Percentiles rank a stretch among this genome's conserved stretches.
phyloP scores from a whole-genome alignment of 192 early-diverging fungal genomes.

The Rhizoclosmatium sp. region DNA sequence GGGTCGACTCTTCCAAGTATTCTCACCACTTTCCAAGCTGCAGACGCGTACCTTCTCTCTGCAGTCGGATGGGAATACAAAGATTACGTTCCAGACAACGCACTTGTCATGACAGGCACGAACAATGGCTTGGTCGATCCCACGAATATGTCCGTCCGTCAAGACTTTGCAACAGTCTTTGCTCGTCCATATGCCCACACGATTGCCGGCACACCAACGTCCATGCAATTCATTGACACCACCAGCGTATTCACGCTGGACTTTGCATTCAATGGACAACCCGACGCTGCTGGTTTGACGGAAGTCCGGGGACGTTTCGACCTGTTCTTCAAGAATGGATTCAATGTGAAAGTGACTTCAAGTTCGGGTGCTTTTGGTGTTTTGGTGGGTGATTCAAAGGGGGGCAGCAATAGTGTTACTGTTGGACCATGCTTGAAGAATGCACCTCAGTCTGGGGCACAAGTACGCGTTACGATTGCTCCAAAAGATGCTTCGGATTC shows the following conservation, averaged over 20 bases:
- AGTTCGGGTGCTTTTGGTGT: background rate
- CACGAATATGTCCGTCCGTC: constrained; percentile 8
- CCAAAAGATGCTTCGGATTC: too few relatives aligned
- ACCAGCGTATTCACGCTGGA: constrained; percentile 1
- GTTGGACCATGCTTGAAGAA: too few relatives aligned
- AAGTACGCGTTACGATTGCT: too few relatives aligned
- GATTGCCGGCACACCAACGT: constrained; percentile 24
- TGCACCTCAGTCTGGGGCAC: too few relatives aligned
- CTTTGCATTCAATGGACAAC: constrained; percentile 14
- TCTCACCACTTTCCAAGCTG: background rate
- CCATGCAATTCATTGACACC: constrained; percentile 16
- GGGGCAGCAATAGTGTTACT: too few relatives aligned
- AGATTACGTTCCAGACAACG: constrained; percentile 18
- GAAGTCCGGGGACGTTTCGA: constrained; percentile 29
- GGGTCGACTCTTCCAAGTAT: constrained; percentile 13
- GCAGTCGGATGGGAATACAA: constrained; percentile 39
- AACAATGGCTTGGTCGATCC: constrained; percentile 37
- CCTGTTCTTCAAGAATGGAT: constrained; percentile 14
- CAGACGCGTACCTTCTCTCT: constrained; percentile 12
- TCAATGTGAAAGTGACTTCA: background rate
- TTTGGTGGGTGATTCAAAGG: too few relatives aligned
- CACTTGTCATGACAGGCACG: background rate
- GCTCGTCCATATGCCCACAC: constrained; percentile 28
- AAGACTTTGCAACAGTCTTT: constrained; percentile 23
- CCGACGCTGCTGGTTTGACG: constrained; percentile 1